These are phyloP conservation scores for Hyaloscypha hepaticicola DNA, from an alignment of 495 filamentous ascomycete species.

Conservation along the genomic window DNA sequence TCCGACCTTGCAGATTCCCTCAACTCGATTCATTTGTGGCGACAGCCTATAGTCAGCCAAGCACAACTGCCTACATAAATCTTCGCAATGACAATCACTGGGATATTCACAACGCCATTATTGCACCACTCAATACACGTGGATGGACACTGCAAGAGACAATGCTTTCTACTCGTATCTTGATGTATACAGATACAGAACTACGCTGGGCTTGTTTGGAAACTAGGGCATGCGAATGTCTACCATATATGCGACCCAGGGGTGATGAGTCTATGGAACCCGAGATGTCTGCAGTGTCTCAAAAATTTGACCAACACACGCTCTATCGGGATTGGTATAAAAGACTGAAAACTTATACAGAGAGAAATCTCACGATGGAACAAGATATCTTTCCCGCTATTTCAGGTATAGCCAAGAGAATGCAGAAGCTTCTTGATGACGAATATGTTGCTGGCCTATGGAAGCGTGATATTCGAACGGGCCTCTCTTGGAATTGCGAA, in stretches of 20 bases:
- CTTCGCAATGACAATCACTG: neutral
- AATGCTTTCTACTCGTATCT: neutral
- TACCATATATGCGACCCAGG: neutral
- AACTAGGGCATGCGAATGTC: neutral
- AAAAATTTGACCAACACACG: neutral
- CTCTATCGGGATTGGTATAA: neutral
- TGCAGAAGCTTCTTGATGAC: neutral
- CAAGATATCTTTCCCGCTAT: neutral
- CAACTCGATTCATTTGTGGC: neutral
- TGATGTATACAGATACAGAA: neutral
- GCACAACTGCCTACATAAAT: too few species aligned
- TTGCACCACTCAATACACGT: neutral
- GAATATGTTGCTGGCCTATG: neutral
- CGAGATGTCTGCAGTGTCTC: neutral
- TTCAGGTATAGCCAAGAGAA: neutral
- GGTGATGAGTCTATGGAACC: neutral
- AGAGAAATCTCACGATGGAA: neutral
- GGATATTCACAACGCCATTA: neutral
- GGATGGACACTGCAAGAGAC: slow-evolving; percentile 4
- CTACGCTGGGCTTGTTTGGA: slow-evolving; percentile 1
- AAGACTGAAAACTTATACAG: neutral
- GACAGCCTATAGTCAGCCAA: too few species aligned
- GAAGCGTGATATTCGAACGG: neutral
- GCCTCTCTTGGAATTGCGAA: neutral
- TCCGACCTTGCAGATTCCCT: neutral